phyloP scores from a whole-genome alignment of 495 filamentous ascomycete species.

The Talaromyces thailandensis region DNA sequence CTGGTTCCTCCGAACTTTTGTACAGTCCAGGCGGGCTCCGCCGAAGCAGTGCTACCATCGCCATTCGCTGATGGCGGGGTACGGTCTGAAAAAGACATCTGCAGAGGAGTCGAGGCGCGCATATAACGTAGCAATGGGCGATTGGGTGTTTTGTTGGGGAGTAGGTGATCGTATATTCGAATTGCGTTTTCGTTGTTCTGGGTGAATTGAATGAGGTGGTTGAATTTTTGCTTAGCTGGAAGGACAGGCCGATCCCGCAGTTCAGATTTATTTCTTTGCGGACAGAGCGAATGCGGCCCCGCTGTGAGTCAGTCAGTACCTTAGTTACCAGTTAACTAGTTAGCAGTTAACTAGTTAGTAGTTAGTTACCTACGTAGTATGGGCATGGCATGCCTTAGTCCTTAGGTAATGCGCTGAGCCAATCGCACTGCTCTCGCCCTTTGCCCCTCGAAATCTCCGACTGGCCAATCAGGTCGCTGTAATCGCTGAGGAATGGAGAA shows the following conservation, averaged over 20 bases:
- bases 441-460: neutral
- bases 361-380: neutral
- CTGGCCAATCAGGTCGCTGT: neutral
- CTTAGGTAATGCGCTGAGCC: too few species aligned
- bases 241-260: slow-evolving; percentile 1
- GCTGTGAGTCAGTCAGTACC: neutral
- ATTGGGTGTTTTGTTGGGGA: neutral
- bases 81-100: neutral
- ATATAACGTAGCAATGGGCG: neutral
- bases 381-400: too few species aligned
- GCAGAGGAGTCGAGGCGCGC: neutral
- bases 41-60: neutral
- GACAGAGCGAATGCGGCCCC: neutral
- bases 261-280: neutral
- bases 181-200: neutral
- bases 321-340: too few species aligned
- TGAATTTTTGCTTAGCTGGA: neutral
- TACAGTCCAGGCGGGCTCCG: slow-evolving; percentile 53
- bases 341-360: too few species aligned
- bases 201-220: neutral
- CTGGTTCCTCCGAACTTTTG: slow-evolving; percentile 83
- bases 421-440: neutral
- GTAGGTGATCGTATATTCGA: neutral
- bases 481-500: neutral
- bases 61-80: slow-evolving; percentile 5